These are phyloP conservation scores for Sphenostylis stenocarpa DNA, from an alignment of 306 rosid species.

Conservation along the genomic window DNA sequence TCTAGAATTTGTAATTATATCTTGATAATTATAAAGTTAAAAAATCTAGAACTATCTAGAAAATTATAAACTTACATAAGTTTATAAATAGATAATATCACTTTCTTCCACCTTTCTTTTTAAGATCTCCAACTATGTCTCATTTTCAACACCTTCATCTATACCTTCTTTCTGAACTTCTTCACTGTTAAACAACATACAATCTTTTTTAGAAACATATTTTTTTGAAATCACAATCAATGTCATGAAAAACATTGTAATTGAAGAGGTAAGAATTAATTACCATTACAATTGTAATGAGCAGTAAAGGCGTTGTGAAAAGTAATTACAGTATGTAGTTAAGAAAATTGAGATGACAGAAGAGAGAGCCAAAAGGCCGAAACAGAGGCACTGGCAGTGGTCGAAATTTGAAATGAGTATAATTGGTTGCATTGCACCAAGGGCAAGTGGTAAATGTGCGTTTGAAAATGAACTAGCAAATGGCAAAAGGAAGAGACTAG, in stretches of 20 bases:
- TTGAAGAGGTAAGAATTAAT: not conserved
- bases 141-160: too few relatives aligned
- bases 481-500: slow-evolving; percentile 2
- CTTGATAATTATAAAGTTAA: too few relatives aligned
- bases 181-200: too few relatives aligned
- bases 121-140: too few relatives aligned
- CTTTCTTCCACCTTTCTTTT: too few relatives aligned
- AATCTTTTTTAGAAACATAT: not conserved
- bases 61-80: too few relatives aligned
- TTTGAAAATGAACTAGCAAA: not conserved
- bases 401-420: not conserved
- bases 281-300: not conserved
- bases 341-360: not conserved
- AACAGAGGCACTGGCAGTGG: not conserved
- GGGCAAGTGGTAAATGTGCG: not conserved
- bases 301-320: not conserved
- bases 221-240: not conserved
- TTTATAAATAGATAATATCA: too few relatives aligned
- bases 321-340: not conserved
- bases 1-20: too few relatives aligned
- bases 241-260: not conserved
- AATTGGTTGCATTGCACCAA: not conserved
- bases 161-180: too few relatives aligned
- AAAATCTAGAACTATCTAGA: too few relatives aligned
- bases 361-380: slow-evolving; percentile 5